Evolutionary conservation across 73 alveolate genomes (phyloP).

Genomic region (Paramecium tetraurelia): DNA sequence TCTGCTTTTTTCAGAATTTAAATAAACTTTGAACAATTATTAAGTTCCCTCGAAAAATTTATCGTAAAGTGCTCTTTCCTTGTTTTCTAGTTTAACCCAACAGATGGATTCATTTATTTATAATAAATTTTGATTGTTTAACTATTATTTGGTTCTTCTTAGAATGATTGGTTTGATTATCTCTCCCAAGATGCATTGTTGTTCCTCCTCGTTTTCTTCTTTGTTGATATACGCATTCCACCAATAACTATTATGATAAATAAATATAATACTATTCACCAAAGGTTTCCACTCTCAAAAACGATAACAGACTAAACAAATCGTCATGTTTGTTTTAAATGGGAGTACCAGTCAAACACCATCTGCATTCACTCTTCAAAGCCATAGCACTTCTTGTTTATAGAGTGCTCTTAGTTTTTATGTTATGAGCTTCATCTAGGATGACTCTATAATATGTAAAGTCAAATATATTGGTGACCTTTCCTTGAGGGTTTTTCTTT

Average conservation of each 20-base stretch:
- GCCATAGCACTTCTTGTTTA: slow-evolving; percentile 26
- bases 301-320: slow-evolving; percentile 7
- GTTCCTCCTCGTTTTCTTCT: slow-evolving; percentile 37
- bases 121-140: not conserved
- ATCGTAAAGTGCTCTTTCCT: not conserved
- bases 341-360: slow-evolving; percentile 63
- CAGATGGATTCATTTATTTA: not conserved
- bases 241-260: slow-evolving; percentile 25
- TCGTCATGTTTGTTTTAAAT: slow-evolving; percentile 52
- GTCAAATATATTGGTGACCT: not conserved
- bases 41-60: not conserved
- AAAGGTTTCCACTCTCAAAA: slow-evolving; percentile 29
- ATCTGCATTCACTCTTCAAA: slow-evolving; percentile 13
- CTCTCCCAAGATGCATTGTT: not conserved
- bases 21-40: not conserved
- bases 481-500: not conserved
- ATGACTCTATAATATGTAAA: slow-evolving; percentile 42
- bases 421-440: slow-evolving; percentile 54
- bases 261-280: slow-evolving; percentile 37
- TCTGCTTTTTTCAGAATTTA: not conserved
- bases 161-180: slow-evolving; percentile 41
- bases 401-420: slow-evolving; percentile 2
- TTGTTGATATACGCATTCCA: slow-evolving; percentile 29
- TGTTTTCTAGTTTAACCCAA: not conserved
- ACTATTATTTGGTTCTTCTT: slow-evolving; percentile 32